Evolutionary conservation across 257 asterid genomes (phyloP), one percentile per base, ranked within the genome.

Genomic region (Salvia splendens): DNA sequence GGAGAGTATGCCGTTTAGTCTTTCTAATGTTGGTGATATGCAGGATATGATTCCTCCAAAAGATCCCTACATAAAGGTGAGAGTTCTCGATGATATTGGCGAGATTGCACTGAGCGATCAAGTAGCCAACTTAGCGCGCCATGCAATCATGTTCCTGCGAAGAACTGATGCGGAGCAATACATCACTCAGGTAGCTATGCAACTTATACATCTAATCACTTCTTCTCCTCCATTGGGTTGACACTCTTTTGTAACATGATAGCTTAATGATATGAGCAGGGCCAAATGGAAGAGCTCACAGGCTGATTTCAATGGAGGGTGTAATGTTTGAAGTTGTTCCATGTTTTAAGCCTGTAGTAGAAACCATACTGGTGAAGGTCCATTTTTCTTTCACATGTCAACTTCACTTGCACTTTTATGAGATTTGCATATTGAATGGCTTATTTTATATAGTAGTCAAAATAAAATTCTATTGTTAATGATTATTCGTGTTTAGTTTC

Each of bases 41-140:
- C 46, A 93, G 97, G 99, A 93, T 71, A 93, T 79, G 91, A 79
- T 90, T 72, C 99, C 99, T 51, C 99, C 97, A 4, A 93, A 93
- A 77, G 96, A 93, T 84, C 97, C 99, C 33, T 91, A 78, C 82
- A 84, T 93, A 69, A 93, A 91, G 78, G 99, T 88, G 67, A 80
- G 99, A 79, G 97, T 90, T 63, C 76, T 88, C 3, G 95, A 84
- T 69, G 91, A 93, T 66, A 84, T 93, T 52, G 97, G 99, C n/a
- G 85, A 85, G 69, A 89, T 91, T 56, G 75, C 71, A 59, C 88
- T 93, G 2, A 78, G 95, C 10, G 92, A 93, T 76, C 99, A 90
- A 71, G 77, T 76, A 9, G 95, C 89, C 50, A 90, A 86, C 81
- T 72, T 91, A 55, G 90, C 95, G 42, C 86, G 75, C 48, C 92